A percentile compares a stretch with the other conserved stretches of the same genome.
Evolutionary conservation across 352 stramenopile species (phyloP).

Genomic region (Bremia lactucae): DNA sequence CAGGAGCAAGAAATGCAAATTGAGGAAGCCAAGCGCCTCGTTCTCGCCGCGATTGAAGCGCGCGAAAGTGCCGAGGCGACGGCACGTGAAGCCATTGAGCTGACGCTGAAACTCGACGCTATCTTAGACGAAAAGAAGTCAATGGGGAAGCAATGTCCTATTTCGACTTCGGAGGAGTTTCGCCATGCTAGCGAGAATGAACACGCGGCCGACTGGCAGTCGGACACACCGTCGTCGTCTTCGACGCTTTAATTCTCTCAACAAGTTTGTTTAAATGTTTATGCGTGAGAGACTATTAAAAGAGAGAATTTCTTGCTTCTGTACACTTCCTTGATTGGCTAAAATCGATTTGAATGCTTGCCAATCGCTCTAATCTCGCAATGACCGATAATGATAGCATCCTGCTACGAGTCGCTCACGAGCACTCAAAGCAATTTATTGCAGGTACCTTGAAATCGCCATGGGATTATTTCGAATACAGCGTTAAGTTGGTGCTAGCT

Average conservation of each 20-base stretch:
- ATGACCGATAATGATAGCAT: conserved; percentile 42
- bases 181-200: conserved; percentile 7
- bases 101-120: conserved; percentile 59
- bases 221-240: conserved; percentile 15
- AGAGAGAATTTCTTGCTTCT: no score
- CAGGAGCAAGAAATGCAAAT: conserved; percentile 64
- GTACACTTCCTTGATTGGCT: conserved; percentile 6
- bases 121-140: conserved; percentile 39
- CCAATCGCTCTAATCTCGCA: no score
- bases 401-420: conserved; percentile 37
- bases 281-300: no score
- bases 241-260: conserved; percentile 13
- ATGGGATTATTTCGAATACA: conserved; percentile 82
- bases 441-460: conserved; percentile 50
- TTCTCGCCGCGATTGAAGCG: conserved; percentile 67
- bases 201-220: no score
- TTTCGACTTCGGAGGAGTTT: conserved; percentile 15
- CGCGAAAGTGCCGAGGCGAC: conserved; percentile 64
- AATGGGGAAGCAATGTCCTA: no score
- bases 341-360: background rate
- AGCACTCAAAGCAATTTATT: conserved; percentile 41
- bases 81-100: conserved; percentile 58
- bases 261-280: background rate
- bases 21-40: conserved; percentile 56
- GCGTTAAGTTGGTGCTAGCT: conserved; percentile 61